These are phyloP conservation scores for Cercophora scortea DNA, from an alignment of 495 filamentous ascomycete species.

Conservation along the genomic window DNA sequence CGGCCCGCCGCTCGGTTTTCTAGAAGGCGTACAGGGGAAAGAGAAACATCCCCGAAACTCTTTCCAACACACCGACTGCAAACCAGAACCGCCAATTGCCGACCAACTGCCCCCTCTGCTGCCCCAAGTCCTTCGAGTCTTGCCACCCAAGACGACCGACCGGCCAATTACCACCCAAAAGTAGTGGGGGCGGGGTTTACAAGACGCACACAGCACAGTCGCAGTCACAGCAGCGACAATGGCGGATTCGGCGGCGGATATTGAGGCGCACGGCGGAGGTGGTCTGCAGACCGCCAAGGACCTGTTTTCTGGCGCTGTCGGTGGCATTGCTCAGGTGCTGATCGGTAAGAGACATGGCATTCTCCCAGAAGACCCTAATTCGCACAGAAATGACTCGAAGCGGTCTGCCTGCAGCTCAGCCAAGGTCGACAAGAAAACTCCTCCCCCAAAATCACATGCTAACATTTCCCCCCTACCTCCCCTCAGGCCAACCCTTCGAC, in stretches of 20 bases:
- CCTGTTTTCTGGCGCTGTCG: slow-evolving; percentile 80
- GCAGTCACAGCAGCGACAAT: slow-evolving; percentile 18
- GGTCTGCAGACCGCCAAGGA: slow-evolving; percentile 71
- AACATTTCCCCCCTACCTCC: neutral
- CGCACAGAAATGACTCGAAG: neutral
- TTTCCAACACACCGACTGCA: too few relatives aligned
- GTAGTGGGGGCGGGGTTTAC: neutral
- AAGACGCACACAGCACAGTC: slow-evolving; percentile 1
- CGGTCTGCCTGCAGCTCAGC: neutral
- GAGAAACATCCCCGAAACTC: too few relatives aligned
- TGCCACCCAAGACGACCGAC: too few relatives aligned
- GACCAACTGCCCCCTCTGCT: too few relatives aligned
- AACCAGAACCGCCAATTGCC: too few relatives aligned
- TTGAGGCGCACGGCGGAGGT: slow-evolving; percentile 24
- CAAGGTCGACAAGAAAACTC: neutral
- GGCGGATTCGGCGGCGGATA: slow-evolving; percentile 33
- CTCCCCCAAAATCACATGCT: neutral
- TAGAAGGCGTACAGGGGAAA: too few relatives aligned
- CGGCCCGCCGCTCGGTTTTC: too few relatives aligned
- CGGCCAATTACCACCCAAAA: neutral
- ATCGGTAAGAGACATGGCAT: slow-evolving; percentile 62
- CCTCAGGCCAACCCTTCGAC: slow-evolving; percentile 89
- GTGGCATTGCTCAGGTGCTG: slow-evolving; percentile 89
- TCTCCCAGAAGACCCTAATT: too few relatives aligned
- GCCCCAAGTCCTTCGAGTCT: too few relatives aligned